These are phyloP conservation scores for Phytophthora ohioensis DNA, from an alignment of 352 stramenopile genomes.

Conservation along the genomic window DNA sequence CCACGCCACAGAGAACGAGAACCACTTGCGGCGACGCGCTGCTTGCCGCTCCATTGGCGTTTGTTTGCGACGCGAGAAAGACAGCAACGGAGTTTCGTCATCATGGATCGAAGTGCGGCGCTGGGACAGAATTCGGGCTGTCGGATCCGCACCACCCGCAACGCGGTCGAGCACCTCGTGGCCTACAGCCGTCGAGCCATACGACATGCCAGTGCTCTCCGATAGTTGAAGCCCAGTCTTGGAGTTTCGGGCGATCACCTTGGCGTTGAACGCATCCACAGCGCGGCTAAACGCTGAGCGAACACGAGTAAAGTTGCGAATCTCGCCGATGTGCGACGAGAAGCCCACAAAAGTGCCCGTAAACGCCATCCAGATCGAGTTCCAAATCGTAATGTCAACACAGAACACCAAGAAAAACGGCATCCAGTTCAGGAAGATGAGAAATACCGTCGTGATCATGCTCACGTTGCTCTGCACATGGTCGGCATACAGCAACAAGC, in stretches of 20 bases:
- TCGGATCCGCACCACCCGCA: slow-evolving; percentile 44
- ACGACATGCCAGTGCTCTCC: slow-evolving; percentile 47
- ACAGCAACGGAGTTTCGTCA: slow-evolving; percentile 84
- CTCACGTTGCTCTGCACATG: slow-evolving; percentile 92
- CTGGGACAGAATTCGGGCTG: slow-evolving; percentile 38
- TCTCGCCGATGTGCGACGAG: slow-evolving; percentile 96
- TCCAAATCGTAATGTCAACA: slow-evolving; percentile 99
- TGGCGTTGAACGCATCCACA: slow-evolving; percentile 87
- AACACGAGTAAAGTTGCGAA: slow-evolving; percentile 93
- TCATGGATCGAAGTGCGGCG: slow-evolving; percentile 47
- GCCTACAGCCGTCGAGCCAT: slow-evolving; percentile 58
- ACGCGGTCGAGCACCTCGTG: slow-evolving; percentile 72
- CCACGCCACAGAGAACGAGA: slow-evolving; percentile 98
- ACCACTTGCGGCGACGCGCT: slow-evolving; percentile 97
- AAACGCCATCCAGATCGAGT: slow-evolving; percentile 97
- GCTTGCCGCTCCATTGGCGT: slow-evolving; percentile 86
- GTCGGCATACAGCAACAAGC: slow-evolving; percentile 96
- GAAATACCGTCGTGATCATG: slow-evolving; percentile 83
- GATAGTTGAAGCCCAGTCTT: slow-evolving; percentile 77
- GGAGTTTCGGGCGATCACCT: slow-evolving; percentile 82
- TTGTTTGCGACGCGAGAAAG: slow-evolving; percentile 88
- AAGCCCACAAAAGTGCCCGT: slow-evolving; percentile 97
- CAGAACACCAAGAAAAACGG: slow-evolving; percentile 98
- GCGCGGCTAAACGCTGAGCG: slow-evolving; percentile 88
- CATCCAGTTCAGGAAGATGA: slow-evolving; percentile 97